Evolutionary conservation across 768 basidiomycete genomes (phyloP).

Genomic region (Lanmaoa rubissima): DNA sequence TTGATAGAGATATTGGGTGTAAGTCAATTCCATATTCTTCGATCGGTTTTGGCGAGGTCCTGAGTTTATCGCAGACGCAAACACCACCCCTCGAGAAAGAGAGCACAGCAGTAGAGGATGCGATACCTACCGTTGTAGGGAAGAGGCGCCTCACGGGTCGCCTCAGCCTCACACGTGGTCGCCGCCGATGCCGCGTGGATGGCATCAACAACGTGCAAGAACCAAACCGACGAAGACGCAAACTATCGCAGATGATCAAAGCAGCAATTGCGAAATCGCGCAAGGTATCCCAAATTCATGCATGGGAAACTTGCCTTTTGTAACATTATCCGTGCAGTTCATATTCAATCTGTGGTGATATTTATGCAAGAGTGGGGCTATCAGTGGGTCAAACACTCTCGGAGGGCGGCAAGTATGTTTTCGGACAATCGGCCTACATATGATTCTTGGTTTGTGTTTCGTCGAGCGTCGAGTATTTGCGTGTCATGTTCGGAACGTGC

Average conservation of each 20-base stretch:
- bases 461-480: conserved; percentile 20
- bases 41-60: not conserved
- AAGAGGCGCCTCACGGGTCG: conserved; percentile 6
- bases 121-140: conserved; percentile 2
- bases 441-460: conserved; percentile 19
- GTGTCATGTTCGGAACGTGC: conserved; percentile 12
- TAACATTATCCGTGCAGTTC: conserved; percentile 23
- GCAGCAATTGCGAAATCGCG: conserved; percentile 20
- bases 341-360: conserved; percentile 22
- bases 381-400: not conserved
- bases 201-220: conserved; percentile 7
- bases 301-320: conserved; percentile 17
- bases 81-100: not conserved
- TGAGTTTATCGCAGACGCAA: conserved; percentile 14
- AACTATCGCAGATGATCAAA: conserved; percentile 20
- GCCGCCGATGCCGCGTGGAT: not conserved
- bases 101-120: conserved; percentile 5
- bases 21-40: conserved; percentile 1
- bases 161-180: conserved; percentile 5
- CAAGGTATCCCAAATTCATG: conserved; percentile 20
- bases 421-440: conserved; percentile 10
- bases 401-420: conserved; percentile 1
- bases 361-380: conserved; percentile 1
- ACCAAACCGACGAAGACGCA: conserved; percentile 10
- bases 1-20: conserved; percentile 20